phyloP scores from a whole-genome alignment of 352 stramenopile species.

The Phytophthora macrochlamydospora region DNA sequence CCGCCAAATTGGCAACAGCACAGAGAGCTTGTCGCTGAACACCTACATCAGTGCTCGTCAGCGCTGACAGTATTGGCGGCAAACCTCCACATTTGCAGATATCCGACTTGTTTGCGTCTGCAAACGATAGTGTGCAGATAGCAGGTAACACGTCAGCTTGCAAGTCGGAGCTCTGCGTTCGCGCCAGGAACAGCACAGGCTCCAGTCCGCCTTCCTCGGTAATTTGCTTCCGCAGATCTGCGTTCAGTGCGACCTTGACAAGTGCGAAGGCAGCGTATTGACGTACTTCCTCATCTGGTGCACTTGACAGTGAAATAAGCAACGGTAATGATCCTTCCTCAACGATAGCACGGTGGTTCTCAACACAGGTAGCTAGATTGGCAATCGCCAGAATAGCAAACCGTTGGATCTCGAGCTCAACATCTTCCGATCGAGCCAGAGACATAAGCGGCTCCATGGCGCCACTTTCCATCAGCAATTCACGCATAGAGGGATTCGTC shows the following conservation, averaged over 20 bases:
- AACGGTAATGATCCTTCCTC: constrained; percentile 93
- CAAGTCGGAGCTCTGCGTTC: constrained; percentile 92
- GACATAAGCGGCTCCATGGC: constrained; percentile 96
- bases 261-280: constrained; percentile 96
- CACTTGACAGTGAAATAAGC: constrained; percentile 95
- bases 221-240: constrained; percentile 93
- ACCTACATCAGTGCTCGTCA: constrained; percentile 71
- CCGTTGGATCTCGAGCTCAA: constrained; percentile 96
- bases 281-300: constrained; percentile 92
- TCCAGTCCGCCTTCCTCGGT: constrained; percentile 96
- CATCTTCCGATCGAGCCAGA: constrained; percentile 92
- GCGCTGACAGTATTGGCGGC: constrained; percentile 84
- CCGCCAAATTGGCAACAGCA: constrained; percentile 94
- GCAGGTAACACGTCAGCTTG: constrained; percentile 92
- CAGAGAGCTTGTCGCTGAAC: constrained; percentile 94
- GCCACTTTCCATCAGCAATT: constrained; percentile 92
- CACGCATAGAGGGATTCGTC: constrained; percentile 90
- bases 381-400: constrained; percentile 93
- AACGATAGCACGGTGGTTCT: constrained; percentile 94
- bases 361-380: constrained; percentile 94
- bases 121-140: constrained; percentile 92
- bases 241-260: constrained; percentile 96
- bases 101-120: constrained; percentile 93
- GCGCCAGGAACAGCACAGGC: constrained; percentile 95
- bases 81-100: constrained; percentile 95